A percentile compares a stretch with the other conserved stretches of the same genome.
These are phyloP conservation scores for Malus hybrid DNA, from an alignment of 331 rosid genomes.

Conservation along the genomic window DNA sequence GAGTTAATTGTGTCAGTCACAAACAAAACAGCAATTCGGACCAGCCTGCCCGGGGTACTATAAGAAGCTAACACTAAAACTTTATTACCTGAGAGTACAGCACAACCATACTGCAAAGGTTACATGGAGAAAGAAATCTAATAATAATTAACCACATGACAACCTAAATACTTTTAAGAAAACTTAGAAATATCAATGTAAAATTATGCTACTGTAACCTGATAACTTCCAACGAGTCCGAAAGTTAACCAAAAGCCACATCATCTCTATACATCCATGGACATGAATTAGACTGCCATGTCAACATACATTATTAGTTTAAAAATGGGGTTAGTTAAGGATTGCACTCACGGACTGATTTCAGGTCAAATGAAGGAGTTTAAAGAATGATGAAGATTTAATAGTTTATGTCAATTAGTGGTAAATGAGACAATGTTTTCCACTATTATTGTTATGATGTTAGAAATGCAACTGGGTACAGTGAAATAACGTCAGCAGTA, in stretches of 20 bases:
- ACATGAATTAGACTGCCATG: slow-evolving; percentile 18
- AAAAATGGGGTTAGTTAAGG: background rate
- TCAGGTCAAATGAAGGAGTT: background rate
- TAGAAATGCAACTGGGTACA: background rate
- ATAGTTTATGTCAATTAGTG: no score
- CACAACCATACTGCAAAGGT: background rate
- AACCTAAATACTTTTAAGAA: background rate
- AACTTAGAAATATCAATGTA: background rate
- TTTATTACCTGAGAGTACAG: background rate
- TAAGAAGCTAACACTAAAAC: background rate
- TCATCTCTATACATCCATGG: slow-evolving; percentile 29
- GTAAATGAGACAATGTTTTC: background rate
- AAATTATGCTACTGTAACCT: slow-evolving; percentile 15
- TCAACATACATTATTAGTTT: background rate
- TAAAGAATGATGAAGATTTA: background rate
- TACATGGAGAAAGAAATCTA: background rate
- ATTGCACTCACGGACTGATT: background rate
- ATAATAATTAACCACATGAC: background rate
- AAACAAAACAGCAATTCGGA: background rate
- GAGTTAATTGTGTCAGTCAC: background rate
- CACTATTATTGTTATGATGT: background rate
- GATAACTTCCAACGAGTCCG: slow-evolving; percentile 25
- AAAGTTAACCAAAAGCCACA: slow-evolving; percentile 28
- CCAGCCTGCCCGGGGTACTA: background rate
- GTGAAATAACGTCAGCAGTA: background rate